Base-by-base conservation (phyloP, 306 rosid species). In the Cucurbita argyrosperma region DNA sequence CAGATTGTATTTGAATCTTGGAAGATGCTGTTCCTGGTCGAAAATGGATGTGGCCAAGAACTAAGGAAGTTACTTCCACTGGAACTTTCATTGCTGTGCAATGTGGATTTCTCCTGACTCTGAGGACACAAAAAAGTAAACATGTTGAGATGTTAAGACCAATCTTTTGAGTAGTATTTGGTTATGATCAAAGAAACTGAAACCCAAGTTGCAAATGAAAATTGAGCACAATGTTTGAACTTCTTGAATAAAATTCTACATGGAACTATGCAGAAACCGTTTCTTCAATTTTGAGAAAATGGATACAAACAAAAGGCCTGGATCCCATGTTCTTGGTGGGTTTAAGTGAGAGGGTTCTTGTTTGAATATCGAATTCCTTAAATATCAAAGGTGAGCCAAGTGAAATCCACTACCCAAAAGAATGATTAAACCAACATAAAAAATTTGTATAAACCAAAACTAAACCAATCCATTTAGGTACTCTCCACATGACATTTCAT, bases 1-100 rank as follows among this genome's bases (percentile, higher is more conserved):
- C 89, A 76, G 78, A 89, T 81, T 1, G 96, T 86, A 53, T 82
- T 84, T 76, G 89, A 74, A 78, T 90, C 92, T 4, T 82, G 85
- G 76, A 83, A 75, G 80, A 70, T 65, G 76, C 43, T 88, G 42
- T 61, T 79, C 74, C 79, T 85, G 30, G 79, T 78, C 47, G 91
- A 81, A 60, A 88, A 74, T 74, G 96, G 84, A 76, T 78, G 45
- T 35, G 59, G 14, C 74, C 74, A 70, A 49, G 60, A 79, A 59
- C 71, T 82, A 9, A 90, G 84, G 54, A 77, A 78, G 86, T 82
- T 87, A 77, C 81, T 85, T 72, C 81, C 87, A 57, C 53, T 43
- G 62, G 74, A 56, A 62, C 73, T 75, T 77, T 78, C 79, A 77
- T 78, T 85, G 79, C 72, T 74, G 56, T 71, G 69, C 38, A 74